phyloP scores from a whole-genome alignment of 139 green algal species.

The Picochlorum sp. region DNA sequence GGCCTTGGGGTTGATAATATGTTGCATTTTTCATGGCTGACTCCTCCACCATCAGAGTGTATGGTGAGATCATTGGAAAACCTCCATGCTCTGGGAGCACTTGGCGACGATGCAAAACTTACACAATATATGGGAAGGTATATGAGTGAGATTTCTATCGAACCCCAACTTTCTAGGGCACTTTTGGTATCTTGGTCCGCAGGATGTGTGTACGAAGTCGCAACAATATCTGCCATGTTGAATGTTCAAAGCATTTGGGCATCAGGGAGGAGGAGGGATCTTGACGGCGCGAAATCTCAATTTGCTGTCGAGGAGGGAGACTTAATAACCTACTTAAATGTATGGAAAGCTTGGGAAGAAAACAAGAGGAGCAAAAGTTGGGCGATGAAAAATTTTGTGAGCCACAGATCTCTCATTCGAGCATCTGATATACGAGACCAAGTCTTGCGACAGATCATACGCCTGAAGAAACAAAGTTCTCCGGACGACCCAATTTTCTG shows the following conservation, averaged over 20 bases:
- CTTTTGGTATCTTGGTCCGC: slow-evolving; percentile 70
- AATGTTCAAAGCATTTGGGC: slow-evolving; percentile 81
- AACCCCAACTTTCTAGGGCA: slow-evolving; percentile 84
- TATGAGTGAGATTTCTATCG: slow-evolving; percentile 97
- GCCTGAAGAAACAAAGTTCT: slow-evolving; percentile 89
- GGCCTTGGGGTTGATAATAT: slow-evolving; percentile 90
- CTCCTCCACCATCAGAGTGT: slow-evolving; percentile 58
- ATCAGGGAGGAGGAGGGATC: slow-evolving; percentile 65
- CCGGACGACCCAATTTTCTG: slow-evolving; percentile 42
- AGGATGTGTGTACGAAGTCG: slow-evolving; percentile 58
- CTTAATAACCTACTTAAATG: slow-evolving; percentile 92
- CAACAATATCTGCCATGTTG: slow-evolving; percentile 90
- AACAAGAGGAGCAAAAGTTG: slow-evolving; percentile 74
- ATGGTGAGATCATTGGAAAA: slow-evolving; percentile 87
- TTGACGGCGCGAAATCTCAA: slow-evolving; percentile 75
- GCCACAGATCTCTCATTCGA: slow-evolving; percentile 59
- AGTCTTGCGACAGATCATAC: slow-evolving; percentile 58
- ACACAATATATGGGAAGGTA: slow-evolving; percentile 26
- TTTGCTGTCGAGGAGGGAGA: slow-evolving; percentile 97
- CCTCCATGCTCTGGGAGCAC: slow-evolving; percentile 77
- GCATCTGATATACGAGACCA: slow-evolving; percentile 72
- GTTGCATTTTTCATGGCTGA: slow-evolving; percentile 95
- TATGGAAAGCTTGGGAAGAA: slow-evolving; percentile 78
- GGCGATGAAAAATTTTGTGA: slow-evolving; percentile 68
- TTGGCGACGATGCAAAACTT: slow-evolving; percentile 50